Percentiles rank a stretch among this genome's conserved stretches.
Conservation (phyloP, 495 filamentous ascomycete genomes). For the Penicillium bovifimosum region DNA sequence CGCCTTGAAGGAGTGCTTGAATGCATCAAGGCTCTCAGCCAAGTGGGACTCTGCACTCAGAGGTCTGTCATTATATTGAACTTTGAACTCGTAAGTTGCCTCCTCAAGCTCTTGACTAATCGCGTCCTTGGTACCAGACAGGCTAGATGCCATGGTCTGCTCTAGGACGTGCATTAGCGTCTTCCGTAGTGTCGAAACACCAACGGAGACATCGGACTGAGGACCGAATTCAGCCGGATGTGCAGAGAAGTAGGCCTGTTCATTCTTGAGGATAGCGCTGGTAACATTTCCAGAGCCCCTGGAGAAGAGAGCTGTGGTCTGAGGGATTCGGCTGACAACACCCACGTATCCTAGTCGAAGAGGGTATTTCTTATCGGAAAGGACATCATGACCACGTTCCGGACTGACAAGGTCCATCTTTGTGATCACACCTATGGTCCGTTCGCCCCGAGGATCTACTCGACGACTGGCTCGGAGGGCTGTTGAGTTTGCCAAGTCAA, state of each 20-base stretch:
- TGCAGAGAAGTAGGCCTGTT: slow-evolving; percentile 79
- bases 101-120: slow-evolving; percentile 96
- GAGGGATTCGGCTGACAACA: slow-evolving; percentile 78
- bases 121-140: slow-evolving; percentile 80
- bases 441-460: slow-evolving; percentile 89
- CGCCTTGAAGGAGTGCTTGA: slow-evolving; percentile 96
- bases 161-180: slow-evolving; percentile 97
- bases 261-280: slow-evolving; percentile 77
- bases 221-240: slow-evolving; percentile 77
- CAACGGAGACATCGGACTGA: slow-evolving; percentile 64
- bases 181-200: slow-evolving; percentile 80
- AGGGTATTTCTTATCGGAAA: slow-evolving; percentile 88
- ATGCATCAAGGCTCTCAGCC: slow-evolving; percentile 87
- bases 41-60: slow-evolving; percentile 94
- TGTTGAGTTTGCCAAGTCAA: slow-evolving; percentile 94
- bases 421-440: slow-evolving; percentile 96
- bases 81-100: slow-evolving; percentile 97
- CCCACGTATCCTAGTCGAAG: slow-evolving; percentile 95
- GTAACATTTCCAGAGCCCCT: slow-evolving; percentile 78
- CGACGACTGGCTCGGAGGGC: slow-evolving; percentile 83
- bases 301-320: slow-evolving; percentile 74
- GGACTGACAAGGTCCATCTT: slow-evolving; percentile 99
- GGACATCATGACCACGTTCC: slow-evolving; percentile 65
- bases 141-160: slow-evolving; percentile 89
- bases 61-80: slow-evolving; percentile 96